A percentile compares a stretch with the other conserved stretches of the same genome.
Evolutionary conservation across 495 filamentous ascomycete genomes (phyloP).

Genomic region (Podospora pseudoanserina): DNA sequence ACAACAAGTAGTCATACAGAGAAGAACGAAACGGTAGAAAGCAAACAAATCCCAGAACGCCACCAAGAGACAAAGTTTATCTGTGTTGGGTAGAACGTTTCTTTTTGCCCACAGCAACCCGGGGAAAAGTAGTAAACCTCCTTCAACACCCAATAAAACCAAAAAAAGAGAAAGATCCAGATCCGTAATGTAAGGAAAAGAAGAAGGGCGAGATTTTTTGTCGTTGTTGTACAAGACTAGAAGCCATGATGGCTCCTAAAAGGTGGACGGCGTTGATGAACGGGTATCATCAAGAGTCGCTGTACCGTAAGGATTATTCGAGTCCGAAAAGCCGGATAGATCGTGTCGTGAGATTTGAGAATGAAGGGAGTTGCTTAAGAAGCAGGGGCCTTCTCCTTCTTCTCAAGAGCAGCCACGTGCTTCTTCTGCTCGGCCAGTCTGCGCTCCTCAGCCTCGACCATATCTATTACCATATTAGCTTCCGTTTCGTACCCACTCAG

Average conservation of each 20-base stretch:
- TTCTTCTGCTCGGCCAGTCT: constrained; percentile 57
- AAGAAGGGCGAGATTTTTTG: neutral
- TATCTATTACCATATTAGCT: constrained; percentile 49
- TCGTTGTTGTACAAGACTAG: constrained; percentile 1
- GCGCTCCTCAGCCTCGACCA: constrained; percentile 75
- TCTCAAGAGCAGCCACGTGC: constrained; percentile 25
- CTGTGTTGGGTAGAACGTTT: neutral
- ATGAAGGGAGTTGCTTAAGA: constrained; percentile 1
- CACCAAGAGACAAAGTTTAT: neutral
- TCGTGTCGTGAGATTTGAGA: neutral
- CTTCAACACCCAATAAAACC: neutral
- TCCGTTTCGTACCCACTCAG: too few relatives aligned
- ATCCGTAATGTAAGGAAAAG: neutral
- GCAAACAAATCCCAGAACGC: neutral
- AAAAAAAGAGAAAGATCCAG: neutral
- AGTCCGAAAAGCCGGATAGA: neutral
- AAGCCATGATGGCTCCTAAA: constrained; percentile 2
- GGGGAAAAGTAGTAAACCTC: neutral
- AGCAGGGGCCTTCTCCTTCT: constrained; percentile 14
- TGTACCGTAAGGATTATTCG: neutral
- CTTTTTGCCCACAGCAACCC: neutral
- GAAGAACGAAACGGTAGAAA: neutral
- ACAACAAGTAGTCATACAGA: neutral
- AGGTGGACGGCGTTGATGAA: neutral
- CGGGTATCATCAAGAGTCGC: neutral